A percentile compares a stretch with the other conserved stretches of the same genome.
Evolutionary conservation across 257 asterid species (phyloP).

Genomic region (Henckelia pumila): DNA sequence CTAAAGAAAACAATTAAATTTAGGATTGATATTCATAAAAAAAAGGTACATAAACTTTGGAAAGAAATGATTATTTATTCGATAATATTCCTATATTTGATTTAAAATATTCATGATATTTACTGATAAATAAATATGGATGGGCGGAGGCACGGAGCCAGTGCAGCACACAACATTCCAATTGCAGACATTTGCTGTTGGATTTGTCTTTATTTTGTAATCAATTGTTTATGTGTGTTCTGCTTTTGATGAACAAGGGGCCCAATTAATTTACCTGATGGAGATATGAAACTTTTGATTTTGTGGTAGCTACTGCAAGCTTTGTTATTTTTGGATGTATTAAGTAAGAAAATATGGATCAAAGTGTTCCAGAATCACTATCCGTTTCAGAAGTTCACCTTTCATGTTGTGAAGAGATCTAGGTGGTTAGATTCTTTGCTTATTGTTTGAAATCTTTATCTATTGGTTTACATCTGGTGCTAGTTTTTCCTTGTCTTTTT

Average conservation of each 20-base stretch:
- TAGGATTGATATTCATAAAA: not conserved
- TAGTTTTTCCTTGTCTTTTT: not conserved
- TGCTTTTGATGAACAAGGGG: not conserved
- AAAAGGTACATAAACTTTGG: too few relatives aligned
- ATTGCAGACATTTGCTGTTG: not conserved
- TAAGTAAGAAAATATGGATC: not conserved
- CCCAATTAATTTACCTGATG: not conserved
- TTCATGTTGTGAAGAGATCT: not conserved
- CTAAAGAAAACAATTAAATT: too few relatives aligned
- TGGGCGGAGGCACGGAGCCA: not conserved
- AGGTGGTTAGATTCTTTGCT: not conserved
- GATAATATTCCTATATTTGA: not conserved
- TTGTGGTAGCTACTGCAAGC: not conserved
- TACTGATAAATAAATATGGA: not conserved
- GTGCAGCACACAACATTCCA: not conserved
- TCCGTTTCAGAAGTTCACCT: not conserved
- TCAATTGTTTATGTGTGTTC: not conserved
- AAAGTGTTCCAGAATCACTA: not conserved
- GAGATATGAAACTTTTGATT: not conserved
- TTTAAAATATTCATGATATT: too few relatives aligned
- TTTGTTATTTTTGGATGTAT: not conserved
- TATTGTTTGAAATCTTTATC: not conserved
- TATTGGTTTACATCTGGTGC: not conserved
- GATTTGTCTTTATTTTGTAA: not conserved
- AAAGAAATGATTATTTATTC: not conserved